Base-by-base conservation (phyloP, 345 rosid species). In the Linum tenue region DNA sequence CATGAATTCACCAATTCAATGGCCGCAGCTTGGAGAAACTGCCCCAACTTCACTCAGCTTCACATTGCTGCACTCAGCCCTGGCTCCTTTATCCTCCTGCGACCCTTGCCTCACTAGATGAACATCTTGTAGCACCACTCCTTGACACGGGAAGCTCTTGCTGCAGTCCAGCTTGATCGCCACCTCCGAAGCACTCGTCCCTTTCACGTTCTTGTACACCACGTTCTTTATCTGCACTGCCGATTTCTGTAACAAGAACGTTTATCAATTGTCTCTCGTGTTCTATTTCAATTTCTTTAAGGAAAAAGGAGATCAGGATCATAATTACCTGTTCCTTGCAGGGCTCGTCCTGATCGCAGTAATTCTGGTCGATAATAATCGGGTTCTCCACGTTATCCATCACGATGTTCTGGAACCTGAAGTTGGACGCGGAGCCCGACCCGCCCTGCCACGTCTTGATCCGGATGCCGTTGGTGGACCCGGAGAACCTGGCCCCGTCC, bases 381-480 rank as follows among this genome's bases (percentile, higher is more conserved):
- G 98, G 97, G 73, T 92, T 82, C 66, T 62, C 70, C 43, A 92
- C 98, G 17, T 89, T 82, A 1, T 73, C 15, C 97, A 92, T 90
- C 39, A 70, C 74, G 14, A 92, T 78, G 66, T 92, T 86, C 61
- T 82, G 81, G 56, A 92, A 92, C 43, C 59, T 78, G 67, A 92
- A 81, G 83, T 87, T 79, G 72, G 73, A 83, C 42, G 90, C 98
- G 62, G 68, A 78, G 68, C 98, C 98, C 3, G 91, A 89, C 14
- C 98, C 98, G 84, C 98, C 98, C 95, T 82, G 96, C 83, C 89
- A 92, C 36, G 98, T 89, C 79, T 92, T 92, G 75, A 92, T 87
- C 76, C 98, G 78, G 14, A 92, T 85, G 12, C 98, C 98, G 74
- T 92, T 92, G 41, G 76, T 64, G 14, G 96, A 87, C 40, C 86